phyloP scores from a whole-genome alignment of 805 yeast species.

The Sugiyamaella boreocaroliniensis region DNA sequence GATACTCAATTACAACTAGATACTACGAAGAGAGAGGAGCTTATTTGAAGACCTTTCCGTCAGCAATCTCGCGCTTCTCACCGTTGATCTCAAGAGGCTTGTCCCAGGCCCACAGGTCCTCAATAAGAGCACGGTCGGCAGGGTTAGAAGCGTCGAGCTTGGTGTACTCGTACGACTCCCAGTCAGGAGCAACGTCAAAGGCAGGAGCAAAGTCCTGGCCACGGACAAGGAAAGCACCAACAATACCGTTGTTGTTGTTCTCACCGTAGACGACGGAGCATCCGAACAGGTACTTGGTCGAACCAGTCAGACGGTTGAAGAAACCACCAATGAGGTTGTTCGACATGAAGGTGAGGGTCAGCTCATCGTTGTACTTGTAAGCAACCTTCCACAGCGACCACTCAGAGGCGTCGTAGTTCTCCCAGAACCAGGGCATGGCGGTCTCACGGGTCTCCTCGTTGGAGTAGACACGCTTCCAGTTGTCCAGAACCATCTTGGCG shows the following conservation, averaged over 20 bases:
- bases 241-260: slow-evolving; percentile 96
- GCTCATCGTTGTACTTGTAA: slow-evolving; percentile 96
- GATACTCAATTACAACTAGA: background rate
- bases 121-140: slow-evolving; percentile 71
- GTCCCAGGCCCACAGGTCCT: slow-evolving; percentile 98
- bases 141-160: slow-evolving; percentile 74
- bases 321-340: slow-evolving; percentile 97
- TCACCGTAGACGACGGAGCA: slow-evolving; percentile 93
- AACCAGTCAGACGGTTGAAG: slow-evolving; percentile 89
- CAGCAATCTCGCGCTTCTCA: slow-evolving; percentile 79
- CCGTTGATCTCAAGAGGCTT: slow-evolving; percentile 80
- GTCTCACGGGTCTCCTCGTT: slow-evolving; percentile 93
- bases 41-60: slow-evolving; percentile 96
- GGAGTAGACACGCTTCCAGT: slow-evolving; percentile 95
- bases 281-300: slow-evolving; percentile 93
- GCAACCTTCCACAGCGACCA: slow-evolving; percentile 94
- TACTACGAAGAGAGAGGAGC: background rate
- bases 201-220: slow-evolving; percentile 91
- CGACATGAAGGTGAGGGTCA: slow-evolving; percentile 95
- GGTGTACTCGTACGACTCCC: slow-evolving; percentile 86
- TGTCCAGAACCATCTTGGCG: slow-evolving; percentile 63
- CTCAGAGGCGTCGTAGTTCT: slow-evolving; percentile 82
- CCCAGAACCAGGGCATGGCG: slow-evolving; percentile 98
- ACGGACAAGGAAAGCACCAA: slow-evolving; percentile 91
- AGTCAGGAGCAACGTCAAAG: slow-evolving; percentile 97